Base-by-base conservation (phyloP, 257 asterid species). In the Fraxinus americana region DNA sequence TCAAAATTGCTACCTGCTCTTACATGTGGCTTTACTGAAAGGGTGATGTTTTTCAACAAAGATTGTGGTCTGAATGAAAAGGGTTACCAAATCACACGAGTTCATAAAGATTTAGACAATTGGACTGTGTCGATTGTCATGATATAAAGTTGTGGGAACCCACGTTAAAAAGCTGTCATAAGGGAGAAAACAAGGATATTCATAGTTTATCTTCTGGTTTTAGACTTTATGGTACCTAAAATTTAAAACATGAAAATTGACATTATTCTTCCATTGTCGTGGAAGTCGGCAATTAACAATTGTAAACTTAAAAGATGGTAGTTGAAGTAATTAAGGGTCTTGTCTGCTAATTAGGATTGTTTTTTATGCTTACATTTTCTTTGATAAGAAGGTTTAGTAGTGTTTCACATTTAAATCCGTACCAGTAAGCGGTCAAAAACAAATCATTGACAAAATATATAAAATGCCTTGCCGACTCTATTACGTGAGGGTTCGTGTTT, bases 91-190 rank as follows among this genome's bases (percentile, higher is more conserved):
- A 78, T 11, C 32, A 45, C 23, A 70, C 21, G 71, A 65, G 76
- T 30, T 45, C 30, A 36, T 8, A 52, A 71, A 72, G 19, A 27
- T 32, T 19, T 75, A 72, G 79, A 83, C 67, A 66, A 25, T 11
- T 75, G 59, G n/a, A 39, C 25, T 19, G 72, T 45, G 61, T 41
- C 19, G 71, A 71, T 74, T 70, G 82, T 82, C 71, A 38, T 57
- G 35, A 72, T 35, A 65, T 57, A 57, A 57, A 79, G 72, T 29
- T n/a, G 77, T 80, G 83, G 83, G 83, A 59, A 30, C 81, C 84
- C 70, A 78, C 74, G 4, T 30, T 39, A 5, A 16, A 77, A 77
- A 54, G 67, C 71, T 74, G 77, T 57, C 74, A 67, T 10, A 57
- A 30, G 67, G 77, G 14, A 75, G 61, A 61, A 23, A 27, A 43